Base-by-base conservation (phyloP, 768 basidiomycete genomes). In the Xerocomellus intermedius region DNA sequence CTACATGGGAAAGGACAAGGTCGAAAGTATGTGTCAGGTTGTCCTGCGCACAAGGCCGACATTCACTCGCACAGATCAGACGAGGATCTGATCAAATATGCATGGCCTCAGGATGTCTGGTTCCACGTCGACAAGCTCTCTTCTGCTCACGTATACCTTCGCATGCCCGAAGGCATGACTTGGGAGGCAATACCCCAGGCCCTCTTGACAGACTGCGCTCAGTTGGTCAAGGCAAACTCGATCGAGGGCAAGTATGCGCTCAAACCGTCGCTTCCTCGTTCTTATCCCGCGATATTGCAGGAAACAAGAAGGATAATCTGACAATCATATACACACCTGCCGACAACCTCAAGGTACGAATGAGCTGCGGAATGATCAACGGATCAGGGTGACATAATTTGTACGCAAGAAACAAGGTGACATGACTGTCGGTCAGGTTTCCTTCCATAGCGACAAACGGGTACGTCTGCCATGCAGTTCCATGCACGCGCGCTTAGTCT, bases 111-210 rank as follows among this genome's bases (percentile, higher is more conserved):
- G 70, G 91, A 93, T 57, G 74, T 92, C 50, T 92, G 91, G 92
- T 97, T 98, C 61, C 97, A 98, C 71, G 97, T 99, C 57, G 97
- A 98, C 77, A 96, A 95, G 70, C 84, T 98, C 28, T 96, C 93
- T 0, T 97, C 94, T 4, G 94, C 95, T 1, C 94, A 98, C 70
- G 95, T 98, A 38, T 98, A 98, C 69, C 77, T 98, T n/a, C 87
- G 95, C 33, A 84, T 98, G 78, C 81, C 90, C 0, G 81, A 83
- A 3, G 77, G 74, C n/a, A 88, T 95, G 79, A 70, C 77, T 30
- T 98, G 94, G 92, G 94, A 98, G 7, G 71, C 75, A n/a, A 88
- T 98, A 36, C 94, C 97, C 0, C 79, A 86, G 51, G 74, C 81
- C 1, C 73, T 98, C 7, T 74, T 98, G 19, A 76, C 75, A 13